Evolutionary conservation across 331 rosid species (phyloP), one percentile per base, ranked within the genome.

Genomic region (Telfairia occidentalis): DNA sequence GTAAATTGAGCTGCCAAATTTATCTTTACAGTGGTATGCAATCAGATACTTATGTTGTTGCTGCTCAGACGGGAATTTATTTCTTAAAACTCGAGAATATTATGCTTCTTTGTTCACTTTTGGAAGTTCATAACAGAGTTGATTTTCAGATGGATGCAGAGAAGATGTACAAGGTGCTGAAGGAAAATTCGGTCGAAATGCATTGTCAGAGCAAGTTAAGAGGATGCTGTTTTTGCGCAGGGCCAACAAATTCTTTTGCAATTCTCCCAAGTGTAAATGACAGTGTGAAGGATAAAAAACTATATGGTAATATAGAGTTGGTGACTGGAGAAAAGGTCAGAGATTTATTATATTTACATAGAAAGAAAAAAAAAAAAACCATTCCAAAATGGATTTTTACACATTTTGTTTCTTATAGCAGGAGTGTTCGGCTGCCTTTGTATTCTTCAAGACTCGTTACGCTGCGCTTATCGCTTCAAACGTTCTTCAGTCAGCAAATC

Each of bases 401-500:
- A 66, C 49, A 15, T 40, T 21, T 24, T 4, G 10, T 67, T 42
- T 72, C 55, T 73, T 71, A 55, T 72, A 76, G 71, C 87, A 92
- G 99, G 97, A 89, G 73, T 87, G 93, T 38, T 91, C 93, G 54
- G 87, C 99, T 67, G 97, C 99, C 64, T 92, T 95, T 52, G 97
- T 95, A 75, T 95, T 92, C 85, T 95, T 95, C 88, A 95, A 87
- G 86, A 92, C 84, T 81, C 93, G 99, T 32, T 87, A 85, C 80
- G 96, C 90, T 79, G 96, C 99, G 46, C 71, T 75, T 76, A 75
- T 86, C 73, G 88, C 89, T 78, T 82, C 97, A 23, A 81, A 69
- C 79, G 82, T 81, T 88, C 97, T 92, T 86, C 99, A 92, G 77
- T 84, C 97, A 38, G 69, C 97, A 81, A 90, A 95, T 90, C 99